A percentile compares a stretch with the other conserved stretches of the same genome.
Conservation (phyloP, 768 basidiomycete genomes). For the Lactarius evosmus region DNA sequence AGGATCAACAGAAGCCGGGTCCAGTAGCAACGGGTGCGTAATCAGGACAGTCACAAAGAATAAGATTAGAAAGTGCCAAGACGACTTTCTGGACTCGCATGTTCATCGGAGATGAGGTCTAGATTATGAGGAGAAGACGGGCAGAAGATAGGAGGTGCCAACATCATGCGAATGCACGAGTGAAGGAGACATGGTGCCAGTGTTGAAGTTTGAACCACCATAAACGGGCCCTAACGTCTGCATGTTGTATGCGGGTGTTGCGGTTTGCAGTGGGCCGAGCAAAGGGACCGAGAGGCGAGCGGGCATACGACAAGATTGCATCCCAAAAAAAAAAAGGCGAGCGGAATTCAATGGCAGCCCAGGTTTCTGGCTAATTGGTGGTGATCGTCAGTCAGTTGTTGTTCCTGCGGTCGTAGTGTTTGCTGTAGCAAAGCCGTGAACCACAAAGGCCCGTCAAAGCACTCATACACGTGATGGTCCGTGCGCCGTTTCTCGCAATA, state of each 20-base stretch:
- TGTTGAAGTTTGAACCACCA: too few species aligned
- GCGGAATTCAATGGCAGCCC: too few species aligned
- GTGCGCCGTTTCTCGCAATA: neutral
- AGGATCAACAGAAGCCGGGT: neutral
- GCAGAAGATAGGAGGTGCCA: conserved; percentile 6
- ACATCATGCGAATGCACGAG: conserved; percentile 1
- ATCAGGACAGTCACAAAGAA: neutral
- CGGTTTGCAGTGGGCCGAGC: neutral
- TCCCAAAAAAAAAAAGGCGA: too few species aligned
- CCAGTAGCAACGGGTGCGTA: neutral
- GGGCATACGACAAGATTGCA: neutral
- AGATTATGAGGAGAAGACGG: neutral
- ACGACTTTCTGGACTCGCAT: neutral
- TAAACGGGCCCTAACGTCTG: neutral
- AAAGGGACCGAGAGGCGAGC: too few species aligned
- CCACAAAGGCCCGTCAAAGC: neutral
- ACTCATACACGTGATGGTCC: neutral
- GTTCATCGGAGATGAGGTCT: neutral
- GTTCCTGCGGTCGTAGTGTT: neutral
- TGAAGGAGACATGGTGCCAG: too few species aligned
- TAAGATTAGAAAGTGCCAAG: neutral
- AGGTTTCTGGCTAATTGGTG: neutral
- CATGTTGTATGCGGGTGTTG: neutral
- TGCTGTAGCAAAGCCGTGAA: neutral
- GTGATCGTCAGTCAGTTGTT: too few species aligned